Evolutionary conservation across 2,329 filamentous ascomycete genomes (phyloP), one percentile per base, ranked within the genome.

Genomic region (Paraphoma sp.): DNA sequence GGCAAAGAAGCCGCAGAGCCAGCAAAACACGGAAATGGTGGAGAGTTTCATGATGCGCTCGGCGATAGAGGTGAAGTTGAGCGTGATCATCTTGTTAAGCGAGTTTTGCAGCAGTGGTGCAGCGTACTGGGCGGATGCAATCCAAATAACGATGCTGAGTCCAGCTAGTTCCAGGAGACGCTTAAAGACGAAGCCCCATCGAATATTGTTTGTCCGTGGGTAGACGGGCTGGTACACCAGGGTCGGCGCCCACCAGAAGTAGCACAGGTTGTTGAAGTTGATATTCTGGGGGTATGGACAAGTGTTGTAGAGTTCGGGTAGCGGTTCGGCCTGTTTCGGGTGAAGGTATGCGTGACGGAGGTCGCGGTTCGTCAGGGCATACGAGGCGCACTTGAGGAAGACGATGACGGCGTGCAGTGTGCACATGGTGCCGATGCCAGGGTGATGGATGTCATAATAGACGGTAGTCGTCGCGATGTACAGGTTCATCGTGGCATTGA

Each of bases 201-300:
- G 86, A 65, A 97, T 91, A 54, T 84, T 86, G 8, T 87, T 81
- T 6, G 91, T 93, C 43, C 93, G 90, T 17, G 95, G 95, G 75
- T 99, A 99, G 12, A 95, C 92, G 1, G 95, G 95, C 80, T 99
- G 95, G 76, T 99, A 99, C 44, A 98, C 90, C 50, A 99, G 84
- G 0, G 95, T 99, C 0, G 95, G 95, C 0, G 94, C 95, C 88
- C 93, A 94, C 94, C 95, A 98, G 76, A 99, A 99, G 79, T 98
- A 99, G 55, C 86, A 87, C 28, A 99, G 81, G 73, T 98, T 99
- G 48, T 83, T 79, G 65, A 97, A 84, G 3, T 93, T 96, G 76
- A 99, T 91, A 76, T 98, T 99, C 46, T 86, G 79, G 0, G 95
- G 95, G 74, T 99, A 99, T 0, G 94, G 91, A 69, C 93, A 96